These are phyloP conservation scores for Melaleuca quinquenervia DNA, from an alignment of 345 rosid genomes.

Conservation along the genomic window DNA sequence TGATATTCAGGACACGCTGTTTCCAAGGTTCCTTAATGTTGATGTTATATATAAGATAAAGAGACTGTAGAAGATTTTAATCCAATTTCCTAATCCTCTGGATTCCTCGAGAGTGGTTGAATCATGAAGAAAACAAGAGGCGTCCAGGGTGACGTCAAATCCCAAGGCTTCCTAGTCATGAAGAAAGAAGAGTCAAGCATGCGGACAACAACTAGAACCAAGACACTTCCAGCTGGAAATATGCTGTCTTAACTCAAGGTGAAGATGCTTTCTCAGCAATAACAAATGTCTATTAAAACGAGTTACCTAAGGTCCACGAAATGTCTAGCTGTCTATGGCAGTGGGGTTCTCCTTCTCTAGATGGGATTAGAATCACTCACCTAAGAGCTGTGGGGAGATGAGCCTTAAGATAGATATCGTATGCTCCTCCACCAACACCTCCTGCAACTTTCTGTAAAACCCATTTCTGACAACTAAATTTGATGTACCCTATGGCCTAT, in stretches of 20 bases:
- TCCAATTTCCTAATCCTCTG: no score
- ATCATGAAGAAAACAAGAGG: no score
- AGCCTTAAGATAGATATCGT: no score
- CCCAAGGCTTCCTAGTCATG: neutral
- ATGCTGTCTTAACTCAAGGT: neutral
- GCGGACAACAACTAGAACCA: neutral
- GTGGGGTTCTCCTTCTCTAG: no score
- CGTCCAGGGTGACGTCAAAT: neutral
- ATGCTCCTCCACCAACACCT: neutral
- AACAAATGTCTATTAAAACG: neutral
- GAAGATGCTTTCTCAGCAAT: neutral
- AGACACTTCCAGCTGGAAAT: neutral
- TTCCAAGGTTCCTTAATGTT: neutral
- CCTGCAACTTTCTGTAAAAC: neutral
- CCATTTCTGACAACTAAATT: no score
- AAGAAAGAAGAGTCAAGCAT: neutral
- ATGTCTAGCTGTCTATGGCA: no score
- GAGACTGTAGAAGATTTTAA: neutral
- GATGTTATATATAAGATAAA: neutral
- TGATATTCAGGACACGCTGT: neutral
- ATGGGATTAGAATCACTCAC: no score
- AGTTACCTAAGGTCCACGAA: no score
- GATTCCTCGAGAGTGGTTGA: no score
- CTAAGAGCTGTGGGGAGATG: neutral
- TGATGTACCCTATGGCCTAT: neutral